These are phyloP conservation scores for Panicum virgatum DNA, from an alignment of 202 grass and related monocot species.

Conservation along the genomic window DNA sequence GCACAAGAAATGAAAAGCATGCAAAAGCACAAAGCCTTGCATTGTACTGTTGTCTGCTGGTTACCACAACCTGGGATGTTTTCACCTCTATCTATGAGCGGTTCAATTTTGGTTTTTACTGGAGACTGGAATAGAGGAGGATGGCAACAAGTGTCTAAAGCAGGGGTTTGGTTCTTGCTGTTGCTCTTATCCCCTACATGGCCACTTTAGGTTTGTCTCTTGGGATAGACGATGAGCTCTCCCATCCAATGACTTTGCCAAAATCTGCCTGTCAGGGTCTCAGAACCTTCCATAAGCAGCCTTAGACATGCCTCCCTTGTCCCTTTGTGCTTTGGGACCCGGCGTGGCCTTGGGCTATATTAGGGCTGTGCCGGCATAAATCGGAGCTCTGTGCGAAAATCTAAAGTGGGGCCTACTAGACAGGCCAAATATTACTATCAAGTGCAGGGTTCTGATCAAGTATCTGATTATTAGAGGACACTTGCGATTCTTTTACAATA, in stretches of 20 bases:
- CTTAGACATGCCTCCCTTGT: conserved; percentile 53
- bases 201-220: conserved; percentile 44
- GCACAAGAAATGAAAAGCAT: conserved; percentile 42
- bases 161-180: conserved; percentile 41
- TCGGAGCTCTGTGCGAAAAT: no score
- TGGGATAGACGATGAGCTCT: conserved; percentile 6
- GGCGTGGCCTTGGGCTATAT: conserved; percentile 42
- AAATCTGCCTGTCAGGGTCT: conserved; percentile 50
- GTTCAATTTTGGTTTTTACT: conserved; percentile 39
- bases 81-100: conserved; percentile 13
- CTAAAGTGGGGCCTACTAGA: no score
- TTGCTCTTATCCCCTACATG: conserved; percentile 51
- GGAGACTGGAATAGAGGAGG: conserved; percentile 18
- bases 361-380: no score
- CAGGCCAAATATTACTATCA: no score
- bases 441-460: no score
- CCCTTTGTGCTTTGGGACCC: conserved; percentile 61
- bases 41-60: conserved; percentile 33
- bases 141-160: conserved; percentile 45
- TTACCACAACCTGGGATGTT: background rate
- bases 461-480: no score
- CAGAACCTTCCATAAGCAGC: conserved; percentile 72
- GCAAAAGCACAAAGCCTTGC: conserved; percentile 41
- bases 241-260: conserved; percentile 44
- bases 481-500: no score